Percentiles rank a stretch among this genome's conserved stretches.
These are phyloP conservation scores for Pseudonectria foliicola DNA, from an alignment of 2,329 filamentous ascomycete genomes.

Conservation along the genomic window DNA sequence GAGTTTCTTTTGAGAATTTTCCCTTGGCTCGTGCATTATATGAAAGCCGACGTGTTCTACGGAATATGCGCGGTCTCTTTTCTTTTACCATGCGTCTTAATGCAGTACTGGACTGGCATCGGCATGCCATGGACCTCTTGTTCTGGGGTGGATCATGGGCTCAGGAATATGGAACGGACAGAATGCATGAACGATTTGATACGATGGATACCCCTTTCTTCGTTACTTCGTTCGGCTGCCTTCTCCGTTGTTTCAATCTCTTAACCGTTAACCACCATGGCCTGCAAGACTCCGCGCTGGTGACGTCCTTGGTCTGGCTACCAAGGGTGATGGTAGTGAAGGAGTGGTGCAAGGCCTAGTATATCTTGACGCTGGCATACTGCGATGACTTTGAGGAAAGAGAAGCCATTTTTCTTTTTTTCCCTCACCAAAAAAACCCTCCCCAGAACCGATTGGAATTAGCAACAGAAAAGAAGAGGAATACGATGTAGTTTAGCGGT, in stretches of 20 bases:
- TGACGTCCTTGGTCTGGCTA: constrained; percentile 20
- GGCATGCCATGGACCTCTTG: constrained; percentile 22
- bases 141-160: constrained; percentile 9
- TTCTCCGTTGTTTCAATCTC: constrained; percentile 14
- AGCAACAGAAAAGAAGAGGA: neutral
- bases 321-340: constrained; percentile 6
- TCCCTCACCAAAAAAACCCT: too few species aligned
- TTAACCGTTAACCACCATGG: constrained; percentile 12
- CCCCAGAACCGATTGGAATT: neutral
- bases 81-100: constrained; percentile 19
- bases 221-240: constrained; percentile 16
- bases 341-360: neutral
- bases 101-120: constrained; percentile 35
- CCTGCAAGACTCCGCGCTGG: constrained; percentile 12
- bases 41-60: neutral
- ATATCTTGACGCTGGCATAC: neutral
- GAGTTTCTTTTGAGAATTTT: constrained; percentile 3
- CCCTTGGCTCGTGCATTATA: constrained; percentile 11
- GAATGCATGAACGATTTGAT: constrained; percentile 39
- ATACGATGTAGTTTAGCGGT: neutral
- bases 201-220: constrained; percentile 37
- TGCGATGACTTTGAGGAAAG: neutral
- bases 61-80: constrained; percentile 2
- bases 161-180: constrained; percentile 30
- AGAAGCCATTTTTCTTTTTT: too few species aligned